Evolutionary conservation across 164 flowering plant species (phyloP).

Genomic region (Piper longum): DNA sequence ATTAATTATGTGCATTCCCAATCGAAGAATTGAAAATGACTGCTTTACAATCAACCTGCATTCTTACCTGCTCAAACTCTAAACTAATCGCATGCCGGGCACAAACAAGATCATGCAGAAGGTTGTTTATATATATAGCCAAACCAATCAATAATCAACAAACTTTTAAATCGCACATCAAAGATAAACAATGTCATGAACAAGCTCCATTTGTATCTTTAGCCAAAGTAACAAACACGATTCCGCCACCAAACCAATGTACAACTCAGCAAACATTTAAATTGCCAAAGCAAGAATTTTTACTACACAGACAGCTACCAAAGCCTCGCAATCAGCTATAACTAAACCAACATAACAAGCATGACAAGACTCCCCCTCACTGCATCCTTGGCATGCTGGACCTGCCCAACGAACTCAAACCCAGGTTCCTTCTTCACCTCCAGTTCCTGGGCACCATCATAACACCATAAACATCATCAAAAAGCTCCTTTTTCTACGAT

Average conservation of each 20-base stretch:
- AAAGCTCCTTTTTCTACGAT: conserved; percentile 36
- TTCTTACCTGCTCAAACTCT: too few relatives aligned
- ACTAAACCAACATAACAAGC: background rate
- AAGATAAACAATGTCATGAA: too few relatives aligned
- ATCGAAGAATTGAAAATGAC: too few relatives aligned
- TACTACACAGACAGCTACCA: background rate
- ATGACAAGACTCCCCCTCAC: conserved; percentile 21
- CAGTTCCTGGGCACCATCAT: conserved; percentile 29
- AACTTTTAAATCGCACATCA: background rate
- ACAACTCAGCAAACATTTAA: background rate
- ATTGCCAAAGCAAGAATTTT: background rate
- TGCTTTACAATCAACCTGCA: too few relatives aligned
- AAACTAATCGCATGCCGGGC: too few relatives aligned
- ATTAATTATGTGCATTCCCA: too few relatives aligned
- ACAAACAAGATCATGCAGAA: too few relatives aligned
- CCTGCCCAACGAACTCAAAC: conserved; percentile 30
- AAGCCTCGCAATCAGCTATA: background rate
- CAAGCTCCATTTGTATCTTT: background rate
- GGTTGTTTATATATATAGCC: too few relatives aligned
- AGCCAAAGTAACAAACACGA: background rate
- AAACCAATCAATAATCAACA: too few relatives aligned
- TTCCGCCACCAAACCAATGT: too few relatives aligned
- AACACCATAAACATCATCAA: conserved; percentile 35
- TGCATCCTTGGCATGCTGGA: conserved; percentile 31
- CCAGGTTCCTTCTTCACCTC: conserved; percentile 22